These are phyloP conservation scores for Pyrus bretschneideri DNA, from an alignment of 306 rosid genomes.

Conservation along the genomic window DNA sequence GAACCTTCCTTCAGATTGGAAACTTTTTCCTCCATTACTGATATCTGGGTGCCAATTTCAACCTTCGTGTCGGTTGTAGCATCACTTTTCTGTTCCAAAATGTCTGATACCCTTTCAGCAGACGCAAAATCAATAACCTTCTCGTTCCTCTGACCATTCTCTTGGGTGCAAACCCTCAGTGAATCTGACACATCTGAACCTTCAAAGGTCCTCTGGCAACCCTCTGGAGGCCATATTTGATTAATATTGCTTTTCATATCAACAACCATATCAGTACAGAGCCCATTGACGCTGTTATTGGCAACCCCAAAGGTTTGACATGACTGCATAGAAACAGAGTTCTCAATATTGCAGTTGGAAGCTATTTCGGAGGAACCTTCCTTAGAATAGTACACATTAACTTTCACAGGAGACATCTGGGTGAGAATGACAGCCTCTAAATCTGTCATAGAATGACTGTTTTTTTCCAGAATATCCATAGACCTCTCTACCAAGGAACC, in stretches of 20 bases:
- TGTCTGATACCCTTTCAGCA: conserved; percentile 4
- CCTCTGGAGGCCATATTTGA: conserved; percentile 27
- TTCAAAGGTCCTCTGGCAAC: conserved; percentile 24
- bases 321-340: conserved; percentile 29
- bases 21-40: conserved; percentile 31
- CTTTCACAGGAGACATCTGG: conserved; percentile 24
- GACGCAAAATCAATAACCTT: background rate
- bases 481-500: conserved; percentile 7
- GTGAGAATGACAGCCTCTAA: conserved; percentile 16
- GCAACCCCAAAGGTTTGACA: conserved; percentile 31
- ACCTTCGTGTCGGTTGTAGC: conserved; percentile 10
- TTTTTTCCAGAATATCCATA: conserved; percentile 14
- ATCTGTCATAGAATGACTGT: conserved; percentile 11
- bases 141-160: conserved; percentile 28
- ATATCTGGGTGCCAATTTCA: conserved; percentile 23
- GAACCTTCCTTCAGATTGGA: conserved; percentile 33
- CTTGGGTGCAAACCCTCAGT: conserved; percentile 20
- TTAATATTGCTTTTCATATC: conserved; percentile 26
- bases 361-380: conserved; percentile 23
- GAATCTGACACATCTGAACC: conserved; percentile 36
- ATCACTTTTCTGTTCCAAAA: conserved; percentile 20
- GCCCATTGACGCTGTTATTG: background rate
- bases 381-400: conserved; percentile 27
- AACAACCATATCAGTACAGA: conserved; percentile 33
- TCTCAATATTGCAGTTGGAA: conserved; percentile 23